These are phyloP conservation scores for Saturnispora halmiae DNA, from an alignment of 805 yeast genomes.

Conservation along the genomic window DNA sequence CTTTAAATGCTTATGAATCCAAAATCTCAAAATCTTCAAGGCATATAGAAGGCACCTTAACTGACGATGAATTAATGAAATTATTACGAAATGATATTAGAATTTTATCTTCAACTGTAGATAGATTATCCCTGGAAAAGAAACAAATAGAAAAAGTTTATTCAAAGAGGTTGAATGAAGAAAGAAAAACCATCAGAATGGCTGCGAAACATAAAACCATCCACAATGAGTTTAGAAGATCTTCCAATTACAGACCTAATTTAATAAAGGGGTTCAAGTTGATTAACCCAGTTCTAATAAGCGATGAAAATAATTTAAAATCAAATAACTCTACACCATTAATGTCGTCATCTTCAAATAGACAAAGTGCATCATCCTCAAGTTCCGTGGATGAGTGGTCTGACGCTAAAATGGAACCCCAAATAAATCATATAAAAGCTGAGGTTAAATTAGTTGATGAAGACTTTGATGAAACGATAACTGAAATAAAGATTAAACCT, in stretches of 20 bases:
- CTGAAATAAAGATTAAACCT: not conserved
- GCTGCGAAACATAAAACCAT: slow-evolving; percentile 12
- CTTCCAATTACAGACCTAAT: slow-evolving; percentile 5
- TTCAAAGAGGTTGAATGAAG: slow-evolving; percentile 19
- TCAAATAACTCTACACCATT: slow-evolving; percentile 5
- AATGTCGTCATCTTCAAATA: not conserved
- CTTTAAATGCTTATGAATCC: slow-evolving; percentile 7
- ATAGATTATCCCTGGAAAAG: slow-evolving; percentile 17
- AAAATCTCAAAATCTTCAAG: not conserved
- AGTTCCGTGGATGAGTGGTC: slow-evolving; percentile 1
- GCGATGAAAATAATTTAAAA: slow-evolving; percentile 5
- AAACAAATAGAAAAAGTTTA: slow-evolving; percentile 19
- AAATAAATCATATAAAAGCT: not conserved
- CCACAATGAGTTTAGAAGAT: slow-evolving; percentile 13
- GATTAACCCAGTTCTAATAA: slow-evolving; percentile 3
- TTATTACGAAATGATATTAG: slow-evolving; percentile 26
- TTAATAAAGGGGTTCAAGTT: slow-evolving; percentile 11
- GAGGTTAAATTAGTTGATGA: not conserved
- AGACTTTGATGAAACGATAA: not conserved
- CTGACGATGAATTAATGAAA: slow-evolving; percentile 24
- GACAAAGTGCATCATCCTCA: slow-evolving; percentile 3
- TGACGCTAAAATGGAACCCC: not conserved
- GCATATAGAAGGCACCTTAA: slow-evolving; percentile 15
- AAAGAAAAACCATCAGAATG: slow-evolving; percentile 20
- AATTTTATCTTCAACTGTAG: slow-evolving; percentile 18